Percentiles rank a stretch among this genome's conserved stretches.
These are phyloP conservation scores for Geosmithia putterillii DNA, from an alignment of 2,329 filamentous ascomycete species.

Conservation along the genomic window DNA sequence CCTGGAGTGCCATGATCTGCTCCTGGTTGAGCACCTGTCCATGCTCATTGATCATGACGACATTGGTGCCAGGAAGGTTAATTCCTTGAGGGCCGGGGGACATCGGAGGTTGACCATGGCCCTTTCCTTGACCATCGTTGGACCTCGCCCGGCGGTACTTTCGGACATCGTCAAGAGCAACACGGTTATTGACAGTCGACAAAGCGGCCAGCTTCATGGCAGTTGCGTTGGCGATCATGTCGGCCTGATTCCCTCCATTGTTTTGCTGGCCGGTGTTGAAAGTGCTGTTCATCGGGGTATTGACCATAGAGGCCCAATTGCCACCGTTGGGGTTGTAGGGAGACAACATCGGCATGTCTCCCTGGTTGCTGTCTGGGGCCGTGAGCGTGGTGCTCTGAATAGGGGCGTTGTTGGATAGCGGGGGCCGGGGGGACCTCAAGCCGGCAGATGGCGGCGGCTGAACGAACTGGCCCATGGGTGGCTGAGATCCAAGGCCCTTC, in stretches of 20 bases:
- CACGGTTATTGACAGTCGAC: conserved; percentile 96
- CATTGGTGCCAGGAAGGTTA: conserved; percentile 58
- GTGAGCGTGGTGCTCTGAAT: conserved; percentile 77
- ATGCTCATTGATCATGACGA: conserved; percentile 90
- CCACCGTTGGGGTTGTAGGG: conserved; percentile 70
- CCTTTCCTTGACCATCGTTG: conserved; percentile 59
- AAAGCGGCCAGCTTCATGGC: conserved; percentile 97
- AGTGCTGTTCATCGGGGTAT: conserved; percentile 81
- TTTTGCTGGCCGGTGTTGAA: conserved; percentile 42
- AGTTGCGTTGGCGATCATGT: conserved; percentile 97
- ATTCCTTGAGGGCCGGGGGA: conserved; percentile 53
- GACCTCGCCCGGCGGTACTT: conserved; percentile 90
- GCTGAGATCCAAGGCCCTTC: conserved; percentile 67
- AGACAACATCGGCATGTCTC: conserved; percentile 76
- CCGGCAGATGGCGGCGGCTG: conserved; percentile 64
- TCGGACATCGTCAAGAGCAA: conserved; percentile 89
- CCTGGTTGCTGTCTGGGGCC: conserved; percentile 49
- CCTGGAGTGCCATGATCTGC: conserved; percentile 71
- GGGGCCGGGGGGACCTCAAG: conserved; percentile 69
- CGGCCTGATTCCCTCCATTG: conserved; percentile 57
- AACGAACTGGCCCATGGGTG: conserved; percentile 89
- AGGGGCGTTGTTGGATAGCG: conserved; percentile 52
- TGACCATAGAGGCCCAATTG: conserved; percentile 98
- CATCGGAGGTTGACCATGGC: conserved; percentile 44
- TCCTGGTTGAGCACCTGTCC: conserved; percentile 79